These are phyloP conservation scores for Nicotiana benthamiana DNA, from an alignment of 257 asterid genomes.

Conservation along the genomic window DNA sequence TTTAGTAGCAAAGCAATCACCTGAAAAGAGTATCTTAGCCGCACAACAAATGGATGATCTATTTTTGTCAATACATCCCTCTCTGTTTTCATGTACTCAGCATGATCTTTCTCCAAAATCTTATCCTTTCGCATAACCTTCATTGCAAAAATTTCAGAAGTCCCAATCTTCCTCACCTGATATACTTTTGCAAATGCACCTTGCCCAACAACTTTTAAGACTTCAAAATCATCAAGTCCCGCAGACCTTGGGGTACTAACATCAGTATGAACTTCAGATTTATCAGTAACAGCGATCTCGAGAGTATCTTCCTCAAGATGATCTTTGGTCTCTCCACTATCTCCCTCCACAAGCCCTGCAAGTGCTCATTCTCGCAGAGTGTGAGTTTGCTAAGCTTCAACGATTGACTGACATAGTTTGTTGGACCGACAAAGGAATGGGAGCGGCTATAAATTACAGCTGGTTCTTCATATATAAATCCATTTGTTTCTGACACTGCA, in stretches of 20 bases:
- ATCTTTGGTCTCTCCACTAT: conserved; percentile 20
- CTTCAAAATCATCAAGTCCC: conserved; percentile 65
- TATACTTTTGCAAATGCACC: conserved; percentile 84
- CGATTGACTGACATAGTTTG: conserved; percentile 30
- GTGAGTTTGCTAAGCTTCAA: conserved; percentile 34
- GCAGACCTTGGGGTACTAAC: conserved; percentile 22
- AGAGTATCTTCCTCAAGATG: conserved; percentile 12
- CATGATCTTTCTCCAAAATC: conserved; percentile 67
- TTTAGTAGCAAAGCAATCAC: conserved; percentile 14
- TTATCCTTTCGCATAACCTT: conserved; percentile 76
- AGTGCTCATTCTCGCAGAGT: conserved; percentile 33
- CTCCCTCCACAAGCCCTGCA: conserved; percentile 22
- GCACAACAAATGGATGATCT: conserved; percentile 65
- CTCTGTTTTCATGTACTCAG: conserved; percentile 69
- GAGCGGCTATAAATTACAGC: conserved; percentile 45
- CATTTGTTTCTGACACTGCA: conserved; percentile 25
- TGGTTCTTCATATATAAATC: conserved; percentile 38
- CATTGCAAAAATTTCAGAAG: conserved; percentile 70
- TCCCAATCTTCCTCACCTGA: conserved; percentile 61
- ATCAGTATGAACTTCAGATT: conserved; percentile 10
- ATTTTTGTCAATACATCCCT: conserved; percentile 66
- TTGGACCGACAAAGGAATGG: conserved; percentile 65
- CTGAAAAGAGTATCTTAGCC: conserved; percentile 78
- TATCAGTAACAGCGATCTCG: conserved; percentile 14
- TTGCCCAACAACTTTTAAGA: conserved; percentile 69